phyloP scores from a whole-genome alignment of 768 basidiomycete species.

The Tylopilus felleus region DNA sequence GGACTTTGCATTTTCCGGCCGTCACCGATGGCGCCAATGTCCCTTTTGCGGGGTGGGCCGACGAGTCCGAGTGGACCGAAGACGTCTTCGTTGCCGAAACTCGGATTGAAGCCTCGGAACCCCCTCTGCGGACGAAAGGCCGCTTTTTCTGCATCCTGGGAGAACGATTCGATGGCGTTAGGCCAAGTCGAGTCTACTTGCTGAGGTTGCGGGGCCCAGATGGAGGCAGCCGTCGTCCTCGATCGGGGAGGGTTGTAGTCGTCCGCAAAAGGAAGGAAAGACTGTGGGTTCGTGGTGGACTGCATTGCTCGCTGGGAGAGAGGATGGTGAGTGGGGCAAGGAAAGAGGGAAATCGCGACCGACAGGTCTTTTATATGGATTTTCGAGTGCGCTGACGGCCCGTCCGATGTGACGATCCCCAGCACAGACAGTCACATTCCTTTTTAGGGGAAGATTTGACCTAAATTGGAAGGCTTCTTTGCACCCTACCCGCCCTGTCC shows the following conservation, averaged over 20 bases:
- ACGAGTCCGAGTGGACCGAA: constrained; percentile 53
- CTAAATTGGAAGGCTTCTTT: constrained; percentile 30
- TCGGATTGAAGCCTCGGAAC: constrained; percentile 19
- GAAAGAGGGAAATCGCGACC: constrained; percentile 36
- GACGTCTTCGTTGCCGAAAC: constrained; percentile 51
- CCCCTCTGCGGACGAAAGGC: constrained; percentile 30
- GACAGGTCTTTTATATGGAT: constrained; percentile 34
- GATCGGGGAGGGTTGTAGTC: constrained; percentile 40
- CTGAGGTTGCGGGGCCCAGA: constrained; percentile 83
- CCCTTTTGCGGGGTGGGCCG: constrained; percentile 39
- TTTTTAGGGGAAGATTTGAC: constrained; percentile 31
- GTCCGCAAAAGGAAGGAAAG: constrained; percentile 35
- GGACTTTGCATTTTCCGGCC: constrained; percentile 64
- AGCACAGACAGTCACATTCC: constrained; percentile 29
- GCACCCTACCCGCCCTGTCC: constrained; percentile 21
- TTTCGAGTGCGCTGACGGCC: constrained; percentile 21
- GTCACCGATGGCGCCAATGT: constrained; percentile 75
- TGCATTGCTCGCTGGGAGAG: constrained; percentile 27
- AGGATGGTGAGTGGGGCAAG: constrained; percentile 41
- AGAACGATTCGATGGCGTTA: constrained; percentile 58
- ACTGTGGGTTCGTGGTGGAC: constrained; percentile 18
- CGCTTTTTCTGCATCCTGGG: constrained; percentile 46
- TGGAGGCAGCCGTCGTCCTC: constrained; percentile 51
- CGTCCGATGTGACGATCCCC: constrained; percentile 32
- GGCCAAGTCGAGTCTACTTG: constrained; percentile 68